Base-by-base conservation (phyloP, 805 yeast genomes). In the Gaillardinia entomophila region DNA sequence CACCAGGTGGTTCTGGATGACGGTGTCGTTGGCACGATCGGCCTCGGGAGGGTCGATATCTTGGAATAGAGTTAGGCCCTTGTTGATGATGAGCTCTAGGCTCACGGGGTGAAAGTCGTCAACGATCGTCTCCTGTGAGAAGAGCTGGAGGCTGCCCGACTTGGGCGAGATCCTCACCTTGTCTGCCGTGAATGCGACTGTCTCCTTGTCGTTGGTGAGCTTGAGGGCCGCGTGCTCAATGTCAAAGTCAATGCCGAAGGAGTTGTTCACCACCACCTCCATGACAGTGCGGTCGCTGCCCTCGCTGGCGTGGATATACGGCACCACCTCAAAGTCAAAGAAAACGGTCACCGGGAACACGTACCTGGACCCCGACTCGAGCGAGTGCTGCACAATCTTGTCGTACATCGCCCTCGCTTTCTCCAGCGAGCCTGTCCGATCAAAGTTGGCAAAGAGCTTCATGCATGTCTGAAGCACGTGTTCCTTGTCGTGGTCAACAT, bases 401-500 rank as follows among this genome's bases (percentile, higher is more conserved):
- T 44, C 33, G 34, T 49, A 44, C 8, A 57, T 28, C 18, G 4
- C 8, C 12, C 20, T 7, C 13, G 25, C 16, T 4, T 31, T 28
- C 20, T 25, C 16, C 6, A 16, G n/a, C 12, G 28, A 16, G 22
- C 26, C 16, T 6, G 26, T 24, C 10, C 22, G 6, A 19, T 6
- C 10, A 33, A 63, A 46, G 12, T 60, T 51, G 0, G 71, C 50
- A 12, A 69, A 52, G 2, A 69, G 38, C 24, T 60, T 68, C 6
- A 74, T 45, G 36, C 68, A 68, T 0, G 75, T 60, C 2, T 45
- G 46, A 8, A 69, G 36, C 6, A 72, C 41, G n/a, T 59, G 46
- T 2, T 37, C 37, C 20, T 47, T 48, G 23, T 56, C 48, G 2
- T 56, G 47, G 10, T 46, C 40, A 4, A 47, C 34, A 43, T 71